phyloP scores from a whole-genome alignment of 2,329 filamentous ascomycete genomes.

The Clonostachys byssicola region DNA sequence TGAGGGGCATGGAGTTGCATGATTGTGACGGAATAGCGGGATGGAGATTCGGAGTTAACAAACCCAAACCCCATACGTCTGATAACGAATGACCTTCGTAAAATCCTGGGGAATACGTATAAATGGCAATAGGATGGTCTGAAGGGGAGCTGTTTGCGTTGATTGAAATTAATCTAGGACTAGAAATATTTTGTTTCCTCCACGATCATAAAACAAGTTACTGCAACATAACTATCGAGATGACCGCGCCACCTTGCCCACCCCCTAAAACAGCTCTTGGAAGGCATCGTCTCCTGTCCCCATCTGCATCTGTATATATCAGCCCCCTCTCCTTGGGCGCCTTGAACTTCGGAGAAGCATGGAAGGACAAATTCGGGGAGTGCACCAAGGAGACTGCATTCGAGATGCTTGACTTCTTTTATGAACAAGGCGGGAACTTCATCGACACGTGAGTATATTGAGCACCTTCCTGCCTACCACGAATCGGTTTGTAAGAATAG shows the following conservation, averaged over 20 bases:
- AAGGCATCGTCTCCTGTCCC: constrained; percentile 12
- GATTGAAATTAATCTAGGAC: too few species aligned
- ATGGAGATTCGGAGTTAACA: too few species aligned
- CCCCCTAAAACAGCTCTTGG: constrained; percentile 8
- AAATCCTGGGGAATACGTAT: too few species aligned
- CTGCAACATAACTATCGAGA: background rate
- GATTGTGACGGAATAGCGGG: too few species aligned
- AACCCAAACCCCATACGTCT: too few species aligned
- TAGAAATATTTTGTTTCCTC: too few species aligned
- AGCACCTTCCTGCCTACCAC: background rate
- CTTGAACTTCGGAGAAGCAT: constrained; percentile 22
- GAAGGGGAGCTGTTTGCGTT: too few species aligned
- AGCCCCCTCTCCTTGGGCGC: constrained; percentile 15
- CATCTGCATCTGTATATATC: constrained; percentile 12
- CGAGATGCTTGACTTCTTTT: constrained; percentile 51
- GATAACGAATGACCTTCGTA: too few species aligned
- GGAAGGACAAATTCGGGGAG: constrained; percentile 8
- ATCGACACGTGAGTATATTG: constrained; percentile 42
- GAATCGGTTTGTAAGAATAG: background rate
- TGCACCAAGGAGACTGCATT: constrained; percentile 42
- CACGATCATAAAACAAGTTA: too few species aligned
- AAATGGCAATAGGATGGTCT: too few species aligned
- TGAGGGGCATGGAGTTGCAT: too few species aligned
- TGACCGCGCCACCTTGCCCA: background rate
- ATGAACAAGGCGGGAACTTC: constrained; percentile 53